phyloP scores from a whole-genome alignment of 305 asterid genomes.

The Vinca major region DNA sequence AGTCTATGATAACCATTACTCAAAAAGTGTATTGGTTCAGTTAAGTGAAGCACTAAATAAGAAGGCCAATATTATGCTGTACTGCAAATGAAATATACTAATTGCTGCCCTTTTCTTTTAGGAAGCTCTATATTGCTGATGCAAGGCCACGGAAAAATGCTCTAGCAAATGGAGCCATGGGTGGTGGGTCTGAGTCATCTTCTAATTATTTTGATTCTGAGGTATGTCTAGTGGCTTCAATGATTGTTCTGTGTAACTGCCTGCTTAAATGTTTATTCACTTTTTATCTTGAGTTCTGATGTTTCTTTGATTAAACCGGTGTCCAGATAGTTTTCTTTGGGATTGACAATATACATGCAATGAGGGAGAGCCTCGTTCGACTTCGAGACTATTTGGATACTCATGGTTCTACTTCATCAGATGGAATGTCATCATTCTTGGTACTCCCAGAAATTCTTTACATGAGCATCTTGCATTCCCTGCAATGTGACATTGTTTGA shows the following conservation, averaged over 20 bases:
- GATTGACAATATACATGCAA: conserved; percentile 94
- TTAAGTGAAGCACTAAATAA: neutral
- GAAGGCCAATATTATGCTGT: neutral
- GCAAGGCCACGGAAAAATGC: conserved; percentile 99
- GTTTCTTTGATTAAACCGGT: conserved; percentile 11
- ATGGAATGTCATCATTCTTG: conserved; percentile 94
- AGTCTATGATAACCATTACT: neutral
- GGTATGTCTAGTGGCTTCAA: conserved; percentile 32
- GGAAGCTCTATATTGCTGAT: conserved; percentile 96
- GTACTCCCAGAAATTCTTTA: conserved; percentile 36
- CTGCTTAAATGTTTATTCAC: neutral
- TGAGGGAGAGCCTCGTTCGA: conserved; percentile 88
- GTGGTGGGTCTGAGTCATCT: conserved; percentile 99
- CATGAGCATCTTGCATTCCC: neutral
- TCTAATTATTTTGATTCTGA: conserved; percentile 90
- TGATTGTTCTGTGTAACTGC: neutral
- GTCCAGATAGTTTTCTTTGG: conserved; percentile 92
- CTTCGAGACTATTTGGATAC: conserved; percentile 95
- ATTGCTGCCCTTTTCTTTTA: conserved; percentile 19
- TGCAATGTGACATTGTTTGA: conserved; percentile 1
- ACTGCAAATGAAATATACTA: neutral
- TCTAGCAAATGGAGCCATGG: conserved; percentile 99
- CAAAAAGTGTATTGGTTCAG: neutral
- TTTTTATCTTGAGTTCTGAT: conserved; percentile 16
- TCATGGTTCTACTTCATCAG: conserved; percentile 86